Evolutionary conservation across 257 asterid genomes (phyloP), one percentile per base, ranked within the genome.

Genomic region (Echites panduratus): DNA sequence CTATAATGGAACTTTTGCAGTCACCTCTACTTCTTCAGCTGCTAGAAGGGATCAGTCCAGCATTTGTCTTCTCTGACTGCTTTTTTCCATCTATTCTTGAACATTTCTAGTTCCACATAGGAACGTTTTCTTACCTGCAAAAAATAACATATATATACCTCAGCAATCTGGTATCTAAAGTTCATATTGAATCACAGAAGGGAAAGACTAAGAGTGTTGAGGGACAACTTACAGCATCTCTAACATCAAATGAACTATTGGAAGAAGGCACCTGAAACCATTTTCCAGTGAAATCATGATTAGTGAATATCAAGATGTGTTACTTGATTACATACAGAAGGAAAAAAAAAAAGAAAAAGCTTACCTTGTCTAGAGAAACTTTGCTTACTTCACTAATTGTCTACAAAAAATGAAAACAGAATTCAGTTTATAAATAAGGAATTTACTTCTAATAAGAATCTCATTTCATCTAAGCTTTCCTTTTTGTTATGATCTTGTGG

Each of bases 11-110:
- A 64, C 48, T 40, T 35, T 64, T 64, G 69, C 69, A 26, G 14
- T 45, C 72, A 62, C 24, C 71, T 71, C 27, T 72, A 78, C 73
- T 76, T 66, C 12, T 62, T 38, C 66, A 68, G 78, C 66, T 56
- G 78, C 72, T 78, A 83, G 73, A 82, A 81, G 44, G 90, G 92
- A 76, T 86, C 89, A 9, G 59, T 77, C 96, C 95, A 90, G 68
- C 95, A 90, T 76, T 79, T 44, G 65, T 90, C 96, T 80, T 88
- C 92, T 76, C 77, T 79, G 13, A 81, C 89, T 70, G 91, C 95
- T 68, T 82, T 90, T 72, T 71, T 79, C 95, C 95, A 90, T 82
- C 96, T 84, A 29, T 73, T 83, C 73, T 87, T 90, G 83, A 87
- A 90, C 38, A 75, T 80, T 53, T 87, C 85, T 48, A 88, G 57